These are phyloP conservation scores for Schizonepeta tenuifolia DNA, from an alignment of 257 asterid species.

Conservation along the genomic window DNA sequence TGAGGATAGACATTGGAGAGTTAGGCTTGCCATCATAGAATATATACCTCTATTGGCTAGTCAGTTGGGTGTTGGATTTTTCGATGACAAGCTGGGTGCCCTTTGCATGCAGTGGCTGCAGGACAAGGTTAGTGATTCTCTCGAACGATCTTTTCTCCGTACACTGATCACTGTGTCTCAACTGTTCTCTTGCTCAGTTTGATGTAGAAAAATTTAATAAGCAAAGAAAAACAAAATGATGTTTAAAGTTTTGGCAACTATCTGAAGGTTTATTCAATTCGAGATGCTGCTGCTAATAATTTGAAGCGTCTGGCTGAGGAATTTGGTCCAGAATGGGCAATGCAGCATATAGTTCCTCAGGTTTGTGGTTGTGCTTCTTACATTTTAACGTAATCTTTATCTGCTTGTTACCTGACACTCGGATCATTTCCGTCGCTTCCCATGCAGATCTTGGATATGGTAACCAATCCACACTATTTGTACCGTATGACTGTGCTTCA, in stretches of 20 bases:
- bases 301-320: constrained; percentile 85
- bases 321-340: constrained; percentile 95
- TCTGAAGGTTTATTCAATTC: constrained; percentile 73
- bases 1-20: constrained; percentile 80
- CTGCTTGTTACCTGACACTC: not conserved
- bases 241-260: not conserved
- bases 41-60: constrained; percentile 66
- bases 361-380: constrained; percentile 41
- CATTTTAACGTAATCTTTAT: not conserved
- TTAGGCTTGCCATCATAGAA: constrained; percentile 71
- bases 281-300: constrained; percentile 88
- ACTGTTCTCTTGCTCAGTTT: not conserved
- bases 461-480: constrained; percentile 76
- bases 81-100: constrained; percentile 77
- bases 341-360: constrained; percentile 93
- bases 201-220: not conserved
- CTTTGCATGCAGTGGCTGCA: constrained; percentile 83
- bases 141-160: not conserved
- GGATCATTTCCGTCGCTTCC: not conserved
- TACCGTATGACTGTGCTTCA: constrained; percentile 86
- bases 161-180: not conserved
- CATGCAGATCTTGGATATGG: constrained; percentile 79
- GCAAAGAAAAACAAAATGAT: not conserved
- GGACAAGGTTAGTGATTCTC: constrained; percentile 56
- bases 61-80: constrained; percentile 71